phyloP scores from a whole-genome alignment of 768 basidiomycete species.

The Stropharia rugosoannulata region DNA sequence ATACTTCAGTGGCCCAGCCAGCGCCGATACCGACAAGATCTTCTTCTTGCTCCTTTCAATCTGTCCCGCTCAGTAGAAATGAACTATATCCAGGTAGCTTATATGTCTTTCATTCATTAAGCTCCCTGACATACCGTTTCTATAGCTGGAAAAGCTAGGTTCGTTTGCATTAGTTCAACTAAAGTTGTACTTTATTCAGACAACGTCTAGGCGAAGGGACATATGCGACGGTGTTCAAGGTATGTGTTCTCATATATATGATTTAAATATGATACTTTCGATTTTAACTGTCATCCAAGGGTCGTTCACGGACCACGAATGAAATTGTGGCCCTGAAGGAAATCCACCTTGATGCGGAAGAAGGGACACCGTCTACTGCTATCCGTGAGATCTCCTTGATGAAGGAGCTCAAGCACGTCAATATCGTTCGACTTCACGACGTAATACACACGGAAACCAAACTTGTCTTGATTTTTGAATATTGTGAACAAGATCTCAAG shows the following conservation, averaged over 20 bases:
- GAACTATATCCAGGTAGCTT: slow-evolving; percentile 56
- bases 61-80: slow-evolving; percentile 21
- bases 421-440: slow-evolving; percentile 97
- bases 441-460: slow-evolving; percentile 99
- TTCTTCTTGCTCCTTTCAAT: not conserved
- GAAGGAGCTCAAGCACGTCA: slow-evolving; percentile 99
- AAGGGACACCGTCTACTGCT: slow-evolving; percentile 97
- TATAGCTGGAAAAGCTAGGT: slow-evolving; percentile 88
- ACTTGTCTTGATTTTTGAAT: slow-evolving; percentile 97
- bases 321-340: slow-evolving; percentile 98
- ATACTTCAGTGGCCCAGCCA: not conserved
- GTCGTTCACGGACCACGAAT: slow-evolving; percentile 95
- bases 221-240: slow-evolving; percentile 98
- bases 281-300: slow-evolving; percentile 41
- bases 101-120: not conserved
- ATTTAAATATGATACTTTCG: not conserved
- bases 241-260: slow-evolving; percentile 25
- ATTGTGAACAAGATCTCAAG: slow-evolving; percentile 97
- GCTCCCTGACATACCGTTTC: slow-evolving; percentile 4
- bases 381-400: slow-evolving; percentile 99
- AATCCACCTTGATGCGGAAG: slow-evolving; percentile 98
- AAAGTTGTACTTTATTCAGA: slow-evolving; percentile 31
- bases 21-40: not conserved
- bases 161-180: slow-evolving; percentile 6
- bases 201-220: slow-evolving; percentile 81